Percentiles rank a stretch among this genome's conserved stretches.
phyloP scores from a whole-genome alignment of 805 yeast species.

The Lipomyces anomalus region DNA sequence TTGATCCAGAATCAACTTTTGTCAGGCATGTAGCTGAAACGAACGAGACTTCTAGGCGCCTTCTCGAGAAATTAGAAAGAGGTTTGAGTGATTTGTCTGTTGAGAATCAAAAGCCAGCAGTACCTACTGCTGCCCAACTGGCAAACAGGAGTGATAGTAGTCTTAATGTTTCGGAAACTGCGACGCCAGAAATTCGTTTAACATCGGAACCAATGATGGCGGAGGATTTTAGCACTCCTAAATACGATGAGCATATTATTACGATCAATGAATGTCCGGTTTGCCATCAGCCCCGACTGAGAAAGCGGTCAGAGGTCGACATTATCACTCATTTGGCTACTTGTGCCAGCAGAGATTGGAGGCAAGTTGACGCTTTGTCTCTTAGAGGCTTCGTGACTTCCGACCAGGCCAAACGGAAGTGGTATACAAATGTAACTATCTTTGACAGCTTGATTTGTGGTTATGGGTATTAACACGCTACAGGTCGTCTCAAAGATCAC shows the following conservation, averaged over 20 bases:
- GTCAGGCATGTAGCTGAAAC: too few species aligned
- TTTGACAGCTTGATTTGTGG: not conserved
- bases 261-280: conserved; percentile 72
- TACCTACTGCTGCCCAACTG: too few species aligned
- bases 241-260: conserved; percentile 41
- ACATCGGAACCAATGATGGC: not conserved
- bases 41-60: too few species aligned
- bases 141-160: not conserved
- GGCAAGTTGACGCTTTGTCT: conserved; percentile 56
- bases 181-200: not conserved
- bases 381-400: conserved; percentile 71
- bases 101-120: too few species aligned
- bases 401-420: conserved; percentile 74
- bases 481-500: conserved; percentile 68
- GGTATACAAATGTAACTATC: conserved; percentile 62
- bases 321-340: conserved; percentile 82
- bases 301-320: conserved; percentile 53
- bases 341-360: conserved; percentile 76
- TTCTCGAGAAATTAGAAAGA: too few species aligned
- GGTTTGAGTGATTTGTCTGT: too few species aligned
- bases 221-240: too few species aligned
- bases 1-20: not conserved
- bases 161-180: not conserved
- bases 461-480: not conserved
- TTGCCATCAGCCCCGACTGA: conserved; percentile 58